These are phyloP conservation scores for Blastocystis sp. DNA, from an alignment of 352 stramenopile genomes.

Conservation along the genomic window DNA sequence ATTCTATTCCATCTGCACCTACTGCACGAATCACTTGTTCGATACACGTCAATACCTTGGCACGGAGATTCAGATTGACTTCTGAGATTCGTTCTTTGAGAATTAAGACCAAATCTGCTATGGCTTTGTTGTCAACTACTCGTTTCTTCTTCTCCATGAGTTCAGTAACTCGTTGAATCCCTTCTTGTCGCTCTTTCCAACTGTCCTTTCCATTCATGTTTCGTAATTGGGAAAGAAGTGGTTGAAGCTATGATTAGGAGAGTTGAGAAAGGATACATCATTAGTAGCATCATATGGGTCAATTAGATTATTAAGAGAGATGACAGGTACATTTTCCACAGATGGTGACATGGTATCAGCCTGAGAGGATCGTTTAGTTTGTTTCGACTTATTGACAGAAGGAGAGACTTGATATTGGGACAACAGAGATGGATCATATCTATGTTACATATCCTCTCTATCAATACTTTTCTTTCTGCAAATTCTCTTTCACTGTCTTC, in stretches of 20 bases:
- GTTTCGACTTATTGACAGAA: background rate
- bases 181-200: slow-evolving; percentile 39
- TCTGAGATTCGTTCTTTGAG: slow-evolving; percentile 47
- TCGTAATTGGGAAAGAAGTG: background rate
- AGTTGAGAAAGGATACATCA: background rate
- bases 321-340: background rate
- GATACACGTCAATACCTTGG: slow-evolving; percentile 22
- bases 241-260: slow-evolving; percentile 6
- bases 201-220: slow-evolving; percentile 39
- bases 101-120: background rate
- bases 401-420: background rate
- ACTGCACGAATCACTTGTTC: background rate
- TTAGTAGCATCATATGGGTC: slow-evolving; percentile 24
- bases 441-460: background rate
- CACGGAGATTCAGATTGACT: slow-evolving; percentile 52
- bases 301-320: background rate
- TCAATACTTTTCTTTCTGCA: background rate
- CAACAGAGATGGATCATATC: background rate
- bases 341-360: background rate
- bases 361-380: background rate
- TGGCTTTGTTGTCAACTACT: background rate
- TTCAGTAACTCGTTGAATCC: background rate
- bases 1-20: background rate
- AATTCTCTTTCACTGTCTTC: slow-evolving; percentile 26
- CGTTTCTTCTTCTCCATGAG: background rate